Evolutionary conservation across 257 asterid species (phyloP), one percentile per base, ranked within the genome.

Genomic region (Plantago elongata): DNA sequence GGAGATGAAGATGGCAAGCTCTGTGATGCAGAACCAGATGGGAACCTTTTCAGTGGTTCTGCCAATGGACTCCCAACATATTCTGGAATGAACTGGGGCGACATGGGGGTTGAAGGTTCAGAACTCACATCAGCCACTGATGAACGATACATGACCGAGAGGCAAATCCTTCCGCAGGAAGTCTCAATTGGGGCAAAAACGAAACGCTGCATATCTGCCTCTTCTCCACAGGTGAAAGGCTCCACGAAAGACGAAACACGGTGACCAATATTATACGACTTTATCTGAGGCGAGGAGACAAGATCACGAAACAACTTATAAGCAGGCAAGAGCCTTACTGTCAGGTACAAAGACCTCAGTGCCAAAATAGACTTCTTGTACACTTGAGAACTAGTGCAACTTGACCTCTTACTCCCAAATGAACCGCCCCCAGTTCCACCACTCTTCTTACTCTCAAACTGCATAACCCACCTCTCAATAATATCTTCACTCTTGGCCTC

Each of bases 21-120:
- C 34, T 79, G 86, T 46, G 84, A 81, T 27, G 63, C 61, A 3
- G 72, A 83, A 75, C 74, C 81, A 63, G 87, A 82, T 9, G 95
- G 75, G 65, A 87, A 77, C 77, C 85, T 80, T 82, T 79, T 87
- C 34, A 83, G 77, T 43, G 92, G 97, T 61, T 90, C 95, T 4
- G 96, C 96, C 90, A 87, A 45, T 60, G 97, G 97, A 62, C 96
- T 90, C 42, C 97, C 96, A 61, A 90, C 96, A 68, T 90, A 90
- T 71, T 90, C 95, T 34, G 79, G 83, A 58, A 90, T 90, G 73
- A 90, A 75, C 50, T 84, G 88, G 0, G 95, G 96, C 48, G 90
- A 78, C 38, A 87, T 77, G 12, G 95, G 95, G 59, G 92, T 90
- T 30, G 95, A 83, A 62, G 96, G 87, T 70, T 87, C 97, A 9